These are phyloP conservation scores for Aspergillus tamarii DNA, from an alignment of 2,329 filamentous ascomycete genomes.

Conservation along the genomic window DNA sequence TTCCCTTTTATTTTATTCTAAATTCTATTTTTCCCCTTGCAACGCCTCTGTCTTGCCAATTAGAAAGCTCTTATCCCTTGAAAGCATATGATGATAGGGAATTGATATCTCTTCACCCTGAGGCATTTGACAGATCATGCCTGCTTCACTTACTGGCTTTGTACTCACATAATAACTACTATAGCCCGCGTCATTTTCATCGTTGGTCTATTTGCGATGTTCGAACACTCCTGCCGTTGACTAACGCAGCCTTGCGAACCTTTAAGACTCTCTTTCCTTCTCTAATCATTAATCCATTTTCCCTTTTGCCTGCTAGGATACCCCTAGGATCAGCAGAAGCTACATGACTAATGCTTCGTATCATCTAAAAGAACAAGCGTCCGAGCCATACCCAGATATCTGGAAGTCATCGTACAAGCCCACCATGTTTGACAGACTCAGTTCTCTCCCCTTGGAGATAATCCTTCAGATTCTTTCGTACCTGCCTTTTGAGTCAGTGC, in stretches of 20 bases:
- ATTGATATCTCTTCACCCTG: too few relatives aligned
- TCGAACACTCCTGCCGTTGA: not conserved
- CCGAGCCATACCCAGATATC: not conserved
- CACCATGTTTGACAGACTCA: conserved; percentile 24
- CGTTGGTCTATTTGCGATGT: not conserved
- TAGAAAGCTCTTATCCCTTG: not conserved
- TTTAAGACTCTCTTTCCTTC: not conserved
- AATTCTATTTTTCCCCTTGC: not conserved
- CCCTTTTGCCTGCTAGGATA: not conserved
- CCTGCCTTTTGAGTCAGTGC: conserved; percentile 32
- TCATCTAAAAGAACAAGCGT: not conserved
- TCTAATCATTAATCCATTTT: too few relatives aligned
- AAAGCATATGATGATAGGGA: not conserved
- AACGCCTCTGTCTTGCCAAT: not conserved
- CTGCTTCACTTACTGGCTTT: too few relatives aligned
- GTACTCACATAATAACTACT: not conserved
- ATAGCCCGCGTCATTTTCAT: not conserved
- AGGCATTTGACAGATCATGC: not conserved
- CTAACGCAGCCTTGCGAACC: not conserved
- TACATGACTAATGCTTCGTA: not conserved
- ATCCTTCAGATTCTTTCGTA: conserved; percentile 35
- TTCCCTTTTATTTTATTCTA: not conserved
- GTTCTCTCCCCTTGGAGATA: conserved; percentile 34
- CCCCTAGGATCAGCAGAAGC: not conserved
- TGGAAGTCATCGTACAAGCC: not conserved